Base-by-base conservation (phyloP, 139 green algal genomes). In the Chlamydomonas sp. region DNA sequence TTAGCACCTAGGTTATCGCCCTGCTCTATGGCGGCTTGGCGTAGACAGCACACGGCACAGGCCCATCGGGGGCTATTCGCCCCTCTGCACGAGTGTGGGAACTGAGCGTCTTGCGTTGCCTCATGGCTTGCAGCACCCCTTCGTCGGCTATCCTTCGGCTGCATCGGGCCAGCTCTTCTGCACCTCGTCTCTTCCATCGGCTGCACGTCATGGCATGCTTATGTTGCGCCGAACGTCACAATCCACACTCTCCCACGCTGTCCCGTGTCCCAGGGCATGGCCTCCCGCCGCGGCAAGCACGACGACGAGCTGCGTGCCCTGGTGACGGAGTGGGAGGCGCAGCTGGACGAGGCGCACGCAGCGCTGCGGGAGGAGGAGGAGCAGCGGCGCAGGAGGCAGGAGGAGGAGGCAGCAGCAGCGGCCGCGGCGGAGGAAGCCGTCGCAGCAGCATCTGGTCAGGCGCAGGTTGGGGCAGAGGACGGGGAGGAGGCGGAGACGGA, bases 341-440 rank as follows among this genome's bases (percentile, higher is more conserved):
- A 61, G 4, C 74, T 88, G 74, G 60, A 75, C 15, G 83, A 88
- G 63, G 83, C 74, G 74, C 74, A 88, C 74, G n/a, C 14, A 12
- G 31, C 74, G 18, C 73, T 88, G 49, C 60, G 20, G 49, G 73
- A 88, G 74, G 83, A 88, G 75, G 73, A 88, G 83, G 1, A n/a
- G 20, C 68, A 79, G 81, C 81, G 77, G 18, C 69, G 59, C 5
- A 69, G 18, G 3, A 68, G 63, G 17, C 72, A 31, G 76, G 76
- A 5, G 3, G 59, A n/a, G 14, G 76, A 57, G 2, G 58, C 76
- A 3, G 76, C 76, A n/a, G 75, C 82, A 74, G 72, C 72, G 17
- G 9, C 31, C 2, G 83, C 82, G 9, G 82, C 74, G 49, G 73
- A n/a, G 10, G 74, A 12, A 5, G 14, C 57, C 5, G 31, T 74